A percentile compares a stretch with the other conserved stretches of the same genome.
These are phyloP conservation scores for Coemansia sp. DNA, from an alignment of 192 early-diverging fungal species.

Conservation along the genomic window DNA sequence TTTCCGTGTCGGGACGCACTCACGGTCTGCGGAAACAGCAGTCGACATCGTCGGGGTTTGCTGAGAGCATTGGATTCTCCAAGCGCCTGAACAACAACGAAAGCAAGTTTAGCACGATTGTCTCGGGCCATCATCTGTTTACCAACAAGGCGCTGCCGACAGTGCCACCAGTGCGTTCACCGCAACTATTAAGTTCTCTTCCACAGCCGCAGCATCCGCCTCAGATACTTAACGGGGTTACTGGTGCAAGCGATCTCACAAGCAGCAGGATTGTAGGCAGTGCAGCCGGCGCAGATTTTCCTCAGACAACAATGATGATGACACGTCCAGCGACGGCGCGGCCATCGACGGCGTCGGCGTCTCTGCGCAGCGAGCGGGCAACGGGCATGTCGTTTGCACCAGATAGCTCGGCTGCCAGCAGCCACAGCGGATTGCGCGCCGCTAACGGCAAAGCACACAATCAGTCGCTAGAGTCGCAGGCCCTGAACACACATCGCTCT, in stretches of 20 bases:
- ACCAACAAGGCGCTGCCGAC: conserved; percentile 42
- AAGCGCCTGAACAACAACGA: conserved; percentile 38
- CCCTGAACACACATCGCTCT: background rate
- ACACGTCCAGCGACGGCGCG: conserved; percentile 3
- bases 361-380: conserved; percentile 4
- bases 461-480: conserved; percentile 11
- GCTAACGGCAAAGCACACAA: conserved; percentile 4
- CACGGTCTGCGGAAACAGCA: conserved; percentile 50
- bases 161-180: conserved; percentile 15
- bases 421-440: conserved; percentile 1
- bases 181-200: background rate
- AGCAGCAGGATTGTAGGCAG: background rate
- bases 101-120: conserved; percentile 23
- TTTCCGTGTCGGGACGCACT: conserved; percentile 10
- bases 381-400: conserved; percentile 15
- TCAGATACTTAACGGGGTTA: background rate
- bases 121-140: conserved; percentile 14
- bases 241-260: background rate
- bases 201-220: background rate
- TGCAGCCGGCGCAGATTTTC: background rate
- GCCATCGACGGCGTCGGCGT: background rate
- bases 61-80: conserved; percentile 41
- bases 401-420: background rate
- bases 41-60: conserved; percentile 49
- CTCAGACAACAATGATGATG: conserved; percentile 3